phyloP scores from a whole-genome alignment of 345 rosid genomes.

The Linum trigynum region DNA sequence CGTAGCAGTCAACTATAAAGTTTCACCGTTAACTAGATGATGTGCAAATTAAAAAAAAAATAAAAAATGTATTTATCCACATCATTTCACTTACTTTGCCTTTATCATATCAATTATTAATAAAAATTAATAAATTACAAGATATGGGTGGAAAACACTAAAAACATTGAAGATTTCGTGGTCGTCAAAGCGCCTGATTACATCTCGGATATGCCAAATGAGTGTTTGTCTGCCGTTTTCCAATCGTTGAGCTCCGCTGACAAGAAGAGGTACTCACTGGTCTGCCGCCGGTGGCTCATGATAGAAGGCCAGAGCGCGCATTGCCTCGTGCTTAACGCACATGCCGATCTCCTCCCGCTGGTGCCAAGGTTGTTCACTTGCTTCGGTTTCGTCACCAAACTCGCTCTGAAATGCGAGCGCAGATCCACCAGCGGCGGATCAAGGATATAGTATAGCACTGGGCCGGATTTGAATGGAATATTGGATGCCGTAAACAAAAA shows the following conservation, averaged over 20 bases:
- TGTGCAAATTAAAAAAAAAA: no score
- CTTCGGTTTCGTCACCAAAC: conserved; percentile 62
- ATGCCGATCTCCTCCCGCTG: conserved; percentile 32
- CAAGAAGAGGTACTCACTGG: conserved; percentile 60
- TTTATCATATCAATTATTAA: no score
- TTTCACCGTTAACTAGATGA: no score
- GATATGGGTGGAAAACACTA: no score
- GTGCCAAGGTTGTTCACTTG: conserved; percentile 46
- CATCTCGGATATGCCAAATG: conserved; percentile 30
- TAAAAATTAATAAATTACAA: no score
- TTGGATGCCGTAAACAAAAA: no score
- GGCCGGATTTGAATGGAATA: no score
- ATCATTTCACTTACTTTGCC: no score
- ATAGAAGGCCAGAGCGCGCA: conserved; percentile 64
- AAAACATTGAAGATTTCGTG: not conserved
- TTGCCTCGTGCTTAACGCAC: conserved; percentile 61
- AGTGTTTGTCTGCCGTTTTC: conserved; percentile 66
- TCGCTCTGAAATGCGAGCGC: conserved; percentile 68
- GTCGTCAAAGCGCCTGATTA: not conserved
- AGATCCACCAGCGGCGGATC: no score
- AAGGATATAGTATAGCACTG: no score
- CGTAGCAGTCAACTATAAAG: no score
- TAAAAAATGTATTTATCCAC: no score
- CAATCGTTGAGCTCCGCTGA: conserved; percentile 60
- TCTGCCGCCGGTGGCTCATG: conserved; percentile 65